These are phyloP conservation scores for Gardenia jasminoides DNA, from an alignment of 257 asterid species.

Conservation along the genomic window DNA sequence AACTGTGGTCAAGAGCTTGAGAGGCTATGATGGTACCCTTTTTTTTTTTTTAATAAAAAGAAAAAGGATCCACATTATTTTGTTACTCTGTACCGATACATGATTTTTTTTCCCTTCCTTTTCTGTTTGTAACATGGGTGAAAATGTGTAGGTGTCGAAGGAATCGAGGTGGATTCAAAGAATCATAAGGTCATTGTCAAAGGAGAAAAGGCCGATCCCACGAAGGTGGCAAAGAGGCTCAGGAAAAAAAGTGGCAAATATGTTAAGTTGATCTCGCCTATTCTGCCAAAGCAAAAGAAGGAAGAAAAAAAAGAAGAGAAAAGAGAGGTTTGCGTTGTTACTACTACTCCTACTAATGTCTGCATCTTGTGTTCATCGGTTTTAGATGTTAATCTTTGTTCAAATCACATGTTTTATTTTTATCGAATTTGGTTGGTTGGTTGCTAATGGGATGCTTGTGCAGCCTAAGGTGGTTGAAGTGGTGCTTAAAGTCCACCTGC, in stretches of 20 bases:
- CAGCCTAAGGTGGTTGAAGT: slow-evolving; percentile 50
- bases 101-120: not conserved
- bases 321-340: slow-evolving; percentile 21
- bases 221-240: slow-evolving; percentile 48
- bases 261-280: slow-evolving; percentile 57
- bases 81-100: not conserved
- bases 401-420: not conserved
- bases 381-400: not conserved
- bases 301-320: slow-evolving; percentile 31
- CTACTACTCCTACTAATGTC: not conserved
- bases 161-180: slow-evolving; percentile 46
- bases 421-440: too few species aligned
- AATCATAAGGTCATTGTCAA: slow-evolving; percentile 49
- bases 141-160: slow-evolving; percentile 49
- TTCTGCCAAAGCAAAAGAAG: slow-evolving; percentile 21
- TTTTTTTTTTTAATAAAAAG: too few species aligned
- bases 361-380: not conserved
- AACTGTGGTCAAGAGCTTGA: not conserved
- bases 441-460: not conserved
- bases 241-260: slow-evolving; percentile 62
- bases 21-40: slow-evolving; percentile 19
- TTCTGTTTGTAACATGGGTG: not conserved
- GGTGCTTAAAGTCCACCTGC: slow-evolving; percentile 48
- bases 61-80: not conserved
- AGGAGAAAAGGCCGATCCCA: slow-evolving; percentile 58